Evolutionary conservation across 2,329 filamentous ascomycete species (phyloP).

Genomic region (Sporothrix dimorphospora): DNA sequence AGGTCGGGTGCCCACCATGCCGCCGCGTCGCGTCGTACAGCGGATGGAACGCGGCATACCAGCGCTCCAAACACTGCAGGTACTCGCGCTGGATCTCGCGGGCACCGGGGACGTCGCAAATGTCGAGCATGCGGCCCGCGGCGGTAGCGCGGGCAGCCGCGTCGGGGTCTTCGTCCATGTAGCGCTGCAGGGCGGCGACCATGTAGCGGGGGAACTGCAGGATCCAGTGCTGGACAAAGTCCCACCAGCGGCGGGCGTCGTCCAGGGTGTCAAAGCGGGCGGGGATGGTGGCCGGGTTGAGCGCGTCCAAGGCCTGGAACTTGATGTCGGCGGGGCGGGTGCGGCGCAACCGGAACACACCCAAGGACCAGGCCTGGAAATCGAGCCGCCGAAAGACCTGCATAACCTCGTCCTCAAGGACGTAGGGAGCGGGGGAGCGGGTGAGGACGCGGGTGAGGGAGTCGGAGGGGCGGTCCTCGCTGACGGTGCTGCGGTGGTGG

Average conservation of each 20-base stretch:
- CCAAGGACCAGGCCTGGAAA: conserved; percentile 39
- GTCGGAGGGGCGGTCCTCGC: conserved; percentile 13
- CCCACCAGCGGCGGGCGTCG: conserved; percentile 40
- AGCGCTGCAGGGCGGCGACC: conserved; percentile 32
- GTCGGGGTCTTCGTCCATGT: conserved; percentile 26
- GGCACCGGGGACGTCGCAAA: conserved; percentile 32
- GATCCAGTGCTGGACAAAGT: conserved; percentile 38
- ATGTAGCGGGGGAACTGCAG: conserved; percentile 36
- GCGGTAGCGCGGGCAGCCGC: conserved; percentile 1
- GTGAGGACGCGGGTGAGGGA: conserved; percentile 23
- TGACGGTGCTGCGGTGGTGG: background rate
- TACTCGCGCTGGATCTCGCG: conserved; percentile 38
- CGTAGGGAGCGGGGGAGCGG: conserved; percentile 32
- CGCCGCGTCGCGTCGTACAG: conserved; percentile 40
- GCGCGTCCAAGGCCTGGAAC: conserved; percentile 28
- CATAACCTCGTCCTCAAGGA: conserved; percentile 39
- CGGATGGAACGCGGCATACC: conserved; percentile 45
- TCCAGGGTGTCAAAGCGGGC: conserved; percentile 34
- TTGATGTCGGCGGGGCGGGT: conserved; percentile 30
- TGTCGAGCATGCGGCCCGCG: conserved; percentile 29
- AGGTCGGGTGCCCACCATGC: conserved; percentile 21
- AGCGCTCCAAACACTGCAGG: conserved; percentile 46
- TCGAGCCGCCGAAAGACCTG: conserved; percentile 40
- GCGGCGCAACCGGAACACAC: conserved; percentile 31
- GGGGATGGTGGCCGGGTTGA: conserved; percentile 35